phyloP scores from a whole-genome alignment of 2,329 filamentous ascomycete genomes.

The Cadophora malorum region DNA sequence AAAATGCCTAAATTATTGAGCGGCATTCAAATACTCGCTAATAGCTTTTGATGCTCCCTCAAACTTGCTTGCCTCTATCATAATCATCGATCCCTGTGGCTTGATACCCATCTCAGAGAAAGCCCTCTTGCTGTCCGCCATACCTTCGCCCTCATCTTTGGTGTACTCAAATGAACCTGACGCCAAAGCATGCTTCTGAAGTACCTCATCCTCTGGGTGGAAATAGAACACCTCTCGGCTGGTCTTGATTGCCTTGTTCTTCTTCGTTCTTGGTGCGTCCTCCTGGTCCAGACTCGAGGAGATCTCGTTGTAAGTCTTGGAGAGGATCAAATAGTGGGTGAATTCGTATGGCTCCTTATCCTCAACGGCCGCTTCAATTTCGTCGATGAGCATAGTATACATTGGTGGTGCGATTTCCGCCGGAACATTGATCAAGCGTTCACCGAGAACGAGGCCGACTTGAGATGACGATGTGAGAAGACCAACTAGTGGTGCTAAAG shows the following conservation, averaged over 20 bases:
- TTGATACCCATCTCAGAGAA: conserved; percentile 94
- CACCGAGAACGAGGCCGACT: conserved; percentile 86
- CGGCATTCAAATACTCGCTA: conserved; percentile 71
- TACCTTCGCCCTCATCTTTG: conserved; percentile 76
- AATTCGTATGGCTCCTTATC: conserved; percentile 94
- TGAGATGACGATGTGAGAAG: conserved; percentile 65
- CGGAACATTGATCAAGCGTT: conserved; percentile 97
- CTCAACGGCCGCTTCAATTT: conserved; percentile 85
- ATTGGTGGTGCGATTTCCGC: conserved; percentile 89
- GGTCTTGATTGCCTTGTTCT: conserved; percentile 71
- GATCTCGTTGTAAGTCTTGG: conserved; percentile 91
- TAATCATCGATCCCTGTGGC: conserved; percentile 81
- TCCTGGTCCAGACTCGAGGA: conserved; percentile 78
- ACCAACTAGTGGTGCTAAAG: conserved; percentile 62
- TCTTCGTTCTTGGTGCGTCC: conserved; percentile 63
- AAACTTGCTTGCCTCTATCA: conserved; percentile 84
- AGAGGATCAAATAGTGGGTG: conserved; percentile 89
- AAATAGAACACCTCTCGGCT: conserved; percentile 80
- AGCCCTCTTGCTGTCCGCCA: conserved; percentile 88
- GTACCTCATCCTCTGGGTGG: conserved; percentile 92
- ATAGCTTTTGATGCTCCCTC: conserved; percentile 77
- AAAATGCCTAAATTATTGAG: conserved; percentile 47
- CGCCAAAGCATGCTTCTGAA: conserved; percentile 77
- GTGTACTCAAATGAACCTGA: conserved; percentile 78
- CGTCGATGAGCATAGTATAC: conserved; percentile 92